Conservation (phyloP, 1,139 yeast species). For the Candida labiduridarum region DNA sequence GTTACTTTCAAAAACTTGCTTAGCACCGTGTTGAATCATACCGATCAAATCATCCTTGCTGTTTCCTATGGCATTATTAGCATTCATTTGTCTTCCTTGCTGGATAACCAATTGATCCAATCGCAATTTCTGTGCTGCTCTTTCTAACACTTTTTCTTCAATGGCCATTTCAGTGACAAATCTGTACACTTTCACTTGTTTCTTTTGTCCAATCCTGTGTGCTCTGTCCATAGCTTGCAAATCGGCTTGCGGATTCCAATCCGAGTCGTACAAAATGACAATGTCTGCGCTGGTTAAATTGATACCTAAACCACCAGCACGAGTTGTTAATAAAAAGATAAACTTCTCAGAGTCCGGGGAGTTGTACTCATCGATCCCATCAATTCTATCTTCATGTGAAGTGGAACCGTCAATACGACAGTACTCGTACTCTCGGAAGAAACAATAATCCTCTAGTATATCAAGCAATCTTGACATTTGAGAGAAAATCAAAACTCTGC, state of each 20-base stretch:
- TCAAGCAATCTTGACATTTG: slow-evolving; percentile 95
- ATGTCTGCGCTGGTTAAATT: slow-evolving; percentile 91
- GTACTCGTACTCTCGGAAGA: slow-evolving; percentile 78
- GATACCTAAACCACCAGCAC: slow-evolving; percentile 99
- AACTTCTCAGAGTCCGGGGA: slow-evolving; percentile 82
- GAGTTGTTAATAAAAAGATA: slow-evolving; percentile 83
- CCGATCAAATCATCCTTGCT: slow-evolving; percentile 83
- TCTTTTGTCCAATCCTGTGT: slow-evolving; percentile 96
- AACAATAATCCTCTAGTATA: slow-evolving; percentile 91
- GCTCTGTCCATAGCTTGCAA: slow-evolving; percentile 99
- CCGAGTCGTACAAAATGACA: slow-evolving; percentile 89
- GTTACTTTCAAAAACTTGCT: slow-evolving; percentile 69
- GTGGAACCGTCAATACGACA: slow-evolving; percentile 97
- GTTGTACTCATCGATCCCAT: slow-evolving; percentile 91
- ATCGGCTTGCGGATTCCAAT: slow-evolving; percentile 99
- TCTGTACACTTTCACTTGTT: slow-evolving; percentile 89
- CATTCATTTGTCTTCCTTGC: slow-evolving; percentile 70
- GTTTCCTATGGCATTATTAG: slow-evolving; percentile 41
- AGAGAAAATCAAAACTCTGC: slow-evolving; percentile 87
- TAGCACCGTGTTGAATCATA: slow-evolving; percentile 98
- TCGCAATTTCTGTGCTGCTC: slow-evolving; percentile 93
- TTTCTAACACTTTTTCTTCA: slow-evolving; percentile 92
- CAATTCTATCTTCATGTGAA: slow-evolving; percentile 88
- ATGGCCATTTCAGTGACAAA: slow-evolving; percentile 95
- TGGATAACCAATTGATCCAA: slow-evolving; percentile 95